A percentile compares a stretch with the other conserved stretches of the same genome.
Conservation (phyloP, 768 basidiomycete genomes). For the Dioszegia hungarica region DNA sequence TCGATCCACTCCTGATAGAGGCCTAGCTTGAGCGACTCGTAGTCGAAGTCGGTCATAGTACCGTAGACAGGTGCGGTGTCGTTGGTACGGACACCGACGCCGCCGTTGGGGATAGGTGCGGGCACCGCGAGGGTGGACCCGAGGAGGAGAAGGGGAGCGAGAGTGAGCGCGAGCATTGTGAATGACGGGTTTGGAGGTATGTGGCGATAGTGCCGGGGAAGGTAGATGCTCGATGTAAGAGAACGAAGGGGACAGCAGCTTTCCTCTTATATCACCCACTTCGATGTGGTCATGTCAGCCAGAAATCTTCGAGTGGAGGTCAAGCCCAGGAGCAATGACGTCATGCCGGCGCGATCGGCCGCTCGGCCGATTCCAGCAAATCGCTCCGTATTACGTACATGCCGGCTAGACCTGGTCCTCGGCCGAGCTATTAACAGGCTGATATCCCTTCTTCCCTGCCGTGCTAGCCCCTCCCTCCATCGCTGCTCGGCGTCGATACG, state of each 20-base stretch:
- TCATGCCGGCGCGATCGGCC: not conserved
- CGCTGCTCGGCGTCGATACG: constrained; percentile 27
- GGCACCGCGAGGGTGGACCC: constrained; percentile 31
- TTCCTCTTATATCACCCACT: not conserved
- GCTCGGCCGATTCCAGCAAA: not conserved
- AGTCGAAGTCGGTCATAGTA: constrained; percentile 52
- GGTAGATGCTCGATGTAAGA: no score
- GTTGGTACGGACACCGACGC: constrained; percentile 44
- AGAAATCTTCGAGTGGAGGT: not conserved
- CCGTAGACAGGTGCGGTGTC: constrained; percentile 45
- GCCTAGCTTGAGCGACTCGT: constrained; percentile 57
- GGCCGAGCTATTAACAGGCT: not conserved
- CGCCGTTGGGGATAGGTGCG: constrained; percentile 36
- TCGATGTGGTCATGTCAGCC: not conserved
- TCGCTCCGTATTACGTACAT: not conserved
- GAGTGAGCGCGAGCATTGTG: constrained; percentile 4
- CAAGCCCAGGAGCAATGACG: no score
- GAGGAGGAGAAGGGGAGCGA: constrained; percentile 17
- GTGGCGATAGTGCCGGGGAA: not conserved
- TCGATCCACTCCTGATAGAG: constrained; percentile 66
- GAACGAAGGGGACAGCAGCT: no score
- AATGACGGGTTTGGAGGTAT: not conserved
- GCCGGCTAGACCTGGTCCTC: no score
- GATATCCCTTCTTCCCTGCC: not conserved
- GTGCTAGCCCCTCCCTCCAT: no score